Percentiles rank a stretch among this genome's conserved stretches.
Evolutionary conservation across 305 asterid species (phyloP).

Genomic region (Fraxinus nigra): DNA sequence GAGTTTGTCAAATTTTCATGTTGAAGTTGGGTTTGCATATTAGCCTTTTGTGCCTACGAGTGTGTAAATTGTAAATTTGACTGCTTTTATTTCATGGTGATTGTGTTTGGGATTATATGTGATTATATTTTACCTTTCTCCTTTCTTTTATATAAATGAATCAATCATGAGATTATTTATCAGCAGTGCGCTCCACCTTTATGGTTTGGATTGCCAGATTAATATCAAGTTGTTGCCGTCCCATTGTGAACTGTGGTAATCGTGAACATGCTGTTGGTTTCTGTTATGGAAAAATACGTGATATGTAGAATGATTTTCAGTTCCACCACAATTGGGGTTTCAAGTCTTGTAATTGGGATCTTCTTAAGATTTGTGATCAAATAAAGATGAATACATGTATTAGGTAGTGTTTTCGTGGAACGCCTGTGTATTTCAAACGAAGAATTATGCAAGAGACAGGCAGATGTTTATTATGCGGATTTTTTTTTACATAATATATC

Average conservation of each 20-base stretch:
- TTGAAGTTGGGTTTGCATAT: neutral
- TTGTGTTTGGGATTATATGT: neutral
- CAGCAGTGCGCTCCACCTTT: too few relatives aligned
- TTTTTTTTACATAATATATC: too few relatives aligned
- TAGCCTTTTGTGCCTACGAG: conserved; percentile 2
- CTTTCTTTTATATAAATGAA: too few relatives aligned
- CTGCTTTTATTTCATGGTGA: neutral
- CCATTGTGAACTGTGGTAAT: neutral
- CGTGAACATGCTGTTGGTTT: neutral
- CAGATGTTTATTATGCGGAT: too few relatives aligned
- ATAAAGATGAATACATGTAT: neutral
- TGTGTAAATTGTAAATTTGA: conserved; percentile 27
- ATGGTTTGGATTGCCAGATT: too few relatives aligned
- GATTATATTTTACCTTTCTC: neutral
- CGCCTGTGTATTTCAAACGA: neutral
- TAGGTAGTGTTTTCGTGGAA: neutral
- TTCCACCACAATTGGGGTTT: too few relatives aligned
- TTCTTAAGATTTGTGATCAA: neutral
- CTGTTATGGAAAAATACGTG: neutral
- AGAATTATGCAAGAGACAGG: neutral
- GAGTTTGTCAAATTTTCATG: neutral
- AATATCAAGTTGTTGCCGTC: neutral
- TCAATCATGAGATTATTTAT: too few relatives aligned
- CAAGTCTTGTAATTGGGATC: too few relatives aligned
- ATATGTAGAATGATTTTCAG: neutral